These are phyloP conservation scores for Phialemonium atrogriseum DNA, from an alignment of 2,329 filamentous ascomycete species.

Conservation along the genomic window DNA sequence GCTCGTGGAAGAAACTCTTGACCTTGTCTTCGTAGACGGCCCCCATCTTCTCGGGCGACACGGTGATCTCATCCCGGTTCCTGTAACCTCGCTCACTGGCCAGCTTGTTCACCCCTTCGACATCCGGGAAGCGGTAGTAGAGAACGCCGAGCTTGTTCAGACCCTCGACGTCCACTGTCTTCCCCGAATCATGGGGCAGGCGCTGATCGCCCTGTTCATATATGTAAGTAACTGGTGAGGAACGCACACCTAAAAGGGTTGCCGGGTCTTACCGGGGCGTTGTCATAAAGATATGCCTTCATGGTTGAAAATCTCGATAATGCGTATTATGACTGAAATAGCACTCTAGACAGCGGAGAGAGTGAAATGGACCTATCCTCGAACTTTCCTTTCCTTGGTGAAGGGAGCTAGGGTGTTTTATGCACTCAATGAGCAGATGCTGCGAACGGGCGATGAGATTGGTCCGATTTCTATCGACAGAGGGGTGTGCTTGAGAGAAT, in stretches of 20 bases:
- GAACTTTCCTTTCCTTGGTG: no score
- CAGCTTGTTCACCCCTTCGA: conserved; percentile 63
- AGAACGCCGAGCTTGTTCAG: conserved; percentile 71
- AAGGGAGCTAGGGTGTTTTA: no score
- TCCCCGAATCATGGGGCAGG: conserved; percentile 78
- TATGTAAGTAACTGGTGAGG: conserved; percentile 5
- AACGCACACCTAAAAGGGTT: conserved; percentile 3
- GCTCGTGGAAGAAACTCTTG: conserved; percentile 87
- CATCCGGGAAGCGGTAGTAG: conserved; percentile 59
- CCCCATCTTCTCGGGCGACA: conserved; percentile 80
- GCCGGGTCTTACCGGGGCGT: conserved; percentile 35
- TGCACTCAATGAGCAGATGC: no score
- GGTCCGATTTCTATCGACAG: no score
- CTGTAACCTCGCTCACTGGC: conserved; percentile 74
- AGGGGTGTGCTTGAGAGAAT: no score
- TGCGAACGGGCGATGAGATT: no score
- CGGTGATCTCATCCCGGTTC: conserved; percentile 88
- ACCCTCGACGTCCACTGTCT: conserved; percentile 53
- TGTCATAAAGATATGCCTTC: conserved; percentile 52
- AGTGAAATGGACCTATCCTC: no score
- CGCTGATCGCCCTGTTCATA: conserved; percentile 87
- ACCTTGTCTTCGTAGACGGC: conserved; percentile 88
- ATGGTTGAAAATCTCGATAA: conserved; percentile 27
- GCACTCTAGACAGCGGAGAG: no score
- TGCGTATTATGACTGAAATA: no score